Evolutionary conservation across 2,329 filamentous ascomycete species (phyloP).

Genomic region (Rhytidhysteron rufulum): DNA sequence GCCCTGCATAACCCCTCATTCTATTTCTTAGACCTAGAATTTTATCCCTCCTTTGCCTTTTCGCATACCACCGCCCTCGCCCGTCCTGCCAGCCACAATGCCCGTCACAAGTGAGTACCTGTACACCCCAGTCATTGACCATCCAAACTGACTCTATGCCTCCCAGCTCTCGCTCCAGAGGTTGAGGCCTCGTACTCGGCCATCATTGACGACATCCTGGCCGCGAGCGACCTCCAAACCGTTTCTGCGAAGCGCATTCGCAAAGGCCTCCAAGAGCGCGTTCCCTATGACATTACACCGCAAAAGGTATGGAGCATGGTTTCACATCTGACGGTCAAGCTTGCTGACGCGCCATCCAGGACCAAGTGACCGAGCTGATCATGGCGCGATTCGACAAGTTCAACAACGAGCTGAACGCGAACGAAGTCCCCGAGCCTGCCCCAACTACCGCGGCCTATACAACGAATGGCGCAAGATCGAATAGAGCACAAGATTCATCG

Average conservation of each 20-base stretch:
- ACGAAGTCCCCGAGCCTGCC: constrained; percentile 19
- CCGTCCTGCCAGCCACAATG: neutral
- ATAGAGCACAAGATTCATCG: constrained; percentile 15
- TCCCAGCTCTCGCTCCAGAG: constrained; percentile 42
- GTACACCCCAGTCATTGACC: too few relatives aligned
- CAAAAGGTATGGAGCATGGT: constrained; percentile 51
- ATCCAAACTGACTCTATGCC: neutral
- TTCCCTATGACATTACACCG: constrained; percentile 58
- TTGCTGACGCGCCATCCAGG: constrained; percentile 21
- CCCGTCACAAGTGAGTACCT: neutral
- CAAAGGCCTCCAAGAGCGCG: constrained; percentile 57
- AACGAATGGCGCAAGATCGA: constrained; percentile 23
- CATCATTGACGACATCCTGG: constrained; percentile 62
- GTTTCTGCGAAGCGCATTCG: constrained; percentile 64
- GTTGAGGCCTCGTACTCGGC: constrained; percentile 49
- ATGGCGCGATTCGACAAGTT: constrained; percentile 49
- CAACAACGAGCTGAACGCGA: constrained; percentile 30
- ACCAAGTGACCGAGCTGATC: constrained; percentile 45
- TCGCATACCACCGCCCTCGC: neutral
- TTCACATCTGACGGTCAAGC: neutral
- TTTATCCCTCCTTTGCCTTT: neutral
- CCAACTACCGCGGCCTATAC: constrained; percentile 28
- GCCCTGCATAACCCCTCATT: neutral
- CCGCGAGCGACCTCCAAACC: constrained; percentile 58
- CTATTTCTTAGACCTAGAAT: neutral